These are phyloP conservation scores for Kuraishia molischiana DNA, from an alignment of 805 yeast species.

Conservation along the genomic window DNA sequence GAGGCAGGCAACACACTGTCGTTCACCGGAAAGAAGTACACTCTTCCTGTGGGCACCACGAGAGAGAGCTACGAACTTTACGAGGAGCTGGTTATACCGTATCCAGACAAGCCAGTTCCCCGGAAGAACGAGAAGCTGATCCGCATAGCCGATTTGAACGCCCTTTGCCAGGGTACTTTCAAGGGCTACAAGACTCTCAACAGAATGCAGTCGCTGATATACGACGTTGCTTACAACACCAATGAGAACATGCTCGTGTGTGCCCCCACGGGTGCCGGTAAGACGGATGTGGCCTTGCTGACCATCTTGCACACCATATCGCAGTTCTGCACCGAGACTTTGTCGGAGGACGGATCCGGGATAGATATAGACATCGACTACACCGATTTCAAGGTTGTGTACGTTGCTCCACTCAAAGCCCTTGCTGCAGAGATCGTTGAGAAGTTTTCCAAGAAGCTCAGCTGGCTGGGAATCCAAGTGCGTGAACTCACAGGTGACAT, in stretches of 20 bases:
- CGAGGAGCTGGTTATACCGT: conserved; percentile 83
- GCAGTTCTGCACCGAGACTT: conserved; percentile 30
- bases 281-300: conserved; percentile 92
- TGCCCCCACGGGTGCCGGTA: conserved; percentile 99
- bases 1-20: conserved; percentile 65
- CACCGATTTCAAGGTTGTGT: conserved; percentile 82
- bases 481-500: conserved; percentile 92
- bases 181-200: conserved; percentile 69
- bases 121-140: conserved; percentile 38
- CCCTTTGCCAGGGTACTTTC: conserved; percentile 77
- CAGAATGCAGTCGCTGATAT: conserved; percentile 75
- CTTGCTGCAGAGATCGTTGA: conserved; percentile 95
- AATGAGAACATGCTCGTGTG: conserved; percentile 75
- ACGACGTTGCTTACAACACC: conserved; percentile 59
- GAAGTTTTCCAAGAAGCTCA: conserved; percentile 66
- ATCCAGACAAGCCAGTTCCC: conserved; percentile 37
- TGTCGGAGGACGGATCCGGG: conserved; percentile 3
- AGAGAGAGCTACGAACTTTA: conserved; percentile 48
- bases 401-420: conserved; percentile 91
- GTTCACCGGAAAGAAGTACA: conserved; percentile 69
- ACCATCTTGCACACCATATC: conserved; percentile 55
- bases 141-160: conserved; percentile 55
- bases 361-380: conserved; percentile 47
- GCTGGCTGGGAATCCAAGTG: conserved; percentile 81
- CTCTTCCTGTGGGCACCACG: conserved; percentile 75